Base-by-base conservation (phyloP, 2,329 filamentous ascomycete species). In the Alternaria arborescens region DNA sequence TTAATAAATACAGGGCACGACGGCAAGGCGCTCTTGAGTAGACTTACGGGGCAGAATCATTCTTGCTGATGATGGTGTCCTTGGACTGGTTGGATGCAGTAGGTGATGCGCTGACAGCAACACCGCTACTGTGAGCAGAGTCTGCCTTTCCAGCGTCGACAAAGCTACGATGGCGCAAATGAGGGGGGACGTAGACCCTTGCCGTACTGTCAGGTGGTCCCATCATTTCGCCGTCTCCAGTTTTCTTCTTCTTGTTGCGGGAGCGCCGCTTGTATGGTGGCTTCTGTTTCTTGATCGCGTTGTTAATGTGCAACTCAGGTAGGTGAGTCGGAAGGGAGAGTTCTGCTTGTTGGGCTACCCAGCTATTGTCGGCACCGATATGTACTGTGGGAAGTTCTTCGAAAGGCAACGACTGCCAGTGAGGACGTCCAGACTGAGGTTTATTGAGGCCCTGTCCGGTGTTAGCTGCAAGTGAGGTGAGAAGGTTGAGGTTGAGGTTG, bases 111-210 rank as follows among this genome's bases (percentile, higher is more conserved):
- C 58, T 48, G 24, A 40, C 36, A 16, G 52, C 48, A 16, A 43
- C 34, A 12, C 47, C 34, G 20, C 50, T 38, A 10, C 36, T 58
- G 24, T 55, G 36, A 16, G 47, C 57, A 18, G 58, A 41, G 38
- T 66, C 48, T 42, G n/a, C n/a, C 40, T 58, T 64, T 8, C 44
- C 24, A 12, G 18, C 36, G 18, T 47, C 44, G 48, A 40, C 46
- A 30, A 52, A 28, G 44, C 22, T 32, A 34, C 36, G 54, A 52
- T 67, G 70, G 50, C 71, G 73, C 40, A 71, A 6, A 47, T 75
- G 73, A 10, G 71, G 71, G 14, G 73, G 71, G 18, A 74, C 24
- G n/a, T 62, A 73, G 2, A 50, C 62, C 28, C 58, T 53, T 7
- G 48, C 64, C 30, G 53, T 53, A 16, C 51, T 50, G 8, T 58